phyloP scores from a whole-genome alignment of 2,329 filamentous ascomycete genomes.

The Zopfia rhizophila region DNA sequence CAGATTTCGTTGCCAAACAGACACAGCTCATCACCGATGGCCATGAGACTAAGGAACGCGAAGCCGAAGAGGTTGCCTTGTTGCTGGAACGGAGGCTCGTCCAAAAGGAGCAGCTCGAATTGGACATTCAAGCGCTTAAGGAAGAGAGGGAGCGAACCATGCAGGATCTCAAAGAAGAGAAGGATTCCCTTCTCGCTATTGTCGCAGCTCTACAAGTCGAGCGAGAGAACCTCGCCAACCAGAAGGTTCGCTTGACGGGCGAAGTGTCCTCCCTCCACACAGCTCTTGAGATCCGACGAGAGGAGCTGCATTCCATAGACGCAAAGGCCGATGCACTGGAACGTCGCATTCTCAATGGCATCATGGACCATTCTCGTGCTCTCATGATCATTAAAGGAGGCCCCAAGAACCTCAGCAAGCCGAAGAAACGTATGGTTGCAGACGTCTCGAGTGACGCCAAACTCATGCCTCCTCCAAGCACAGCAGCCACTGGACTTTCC shows the following conservation, averaged over 20 bases:
- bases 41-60: constrained; percentile 80
- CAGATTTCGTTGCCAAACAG: constrained; percentile 81
- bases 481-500: constrained; percentile 48
- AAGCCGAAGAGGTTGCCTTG: constrained; percentile 80
- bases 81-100: constrained; percentile 80
- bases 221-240: constrained; percentile 77
- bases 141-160: constrained; percentile 54
- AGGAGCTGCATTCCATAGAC: constrained; percentile 93
- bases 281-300: constrained; percentile 85
- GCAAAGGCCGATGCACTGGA: constrained; percentile 87
- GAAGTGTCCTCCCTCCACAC: constrained; percentile 93
- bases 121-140: constrained; percentile 58
- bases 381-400: constrained; percentile 79
- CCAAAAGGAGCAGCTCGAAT: constrained; percentile 70
- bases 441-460: constrained; percentile 49
- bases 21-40: constrained; percentile 79
- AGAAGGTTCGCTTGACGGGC: constrained; percentile 82
- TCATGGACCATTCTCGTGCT: constrained; percentile 94
- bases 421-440: constrained; percentile 45
- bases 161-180: constrained; percentile 53
- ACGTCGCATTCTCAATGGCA: constrained; percentile 90
- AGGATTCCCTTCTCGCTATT: constrained; percentile 60
- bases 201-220: constrained; percentile 71
- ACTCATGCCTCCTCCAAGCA: constrained; percentile 45
- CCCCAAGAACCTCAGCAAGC: constrained; percentile 48